Evolutionary conservation across 208 protist genomes (phyloP).

Genomic region (Vickermania ingenoplastis): DNA sequence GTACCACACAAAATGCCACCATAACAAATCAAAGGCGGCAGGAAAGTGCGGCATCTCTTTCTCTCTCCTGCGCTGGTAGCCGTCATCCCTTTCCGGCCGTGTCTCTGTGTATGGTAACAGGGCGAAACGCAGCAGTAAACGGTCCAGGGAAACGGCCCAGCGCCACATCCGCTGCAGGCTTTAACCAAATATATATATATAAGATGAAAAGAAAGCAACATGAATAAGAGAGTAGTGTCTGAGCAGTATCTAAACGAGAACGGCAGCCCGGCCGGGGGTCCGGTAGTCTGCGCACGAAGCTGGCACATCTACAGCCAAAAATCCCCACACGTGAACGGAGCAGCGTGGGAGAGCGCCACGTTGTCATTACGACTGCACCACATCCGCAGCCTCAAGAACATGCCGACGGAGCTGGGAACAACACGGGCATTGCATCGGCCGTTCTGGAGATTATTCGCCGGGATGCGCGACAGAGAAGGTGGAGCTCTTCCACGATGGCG

Average conservation of each 20-base stretch:
- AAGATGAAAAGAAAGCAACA: not conserved
- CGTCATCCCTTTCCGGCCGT: not conserved
- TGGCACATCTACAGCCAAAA: not conserved
- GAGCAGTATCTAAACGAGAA: not conserved
- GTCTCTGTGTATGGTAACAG: not conserved
- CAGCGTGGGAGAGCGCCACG: not conserved
- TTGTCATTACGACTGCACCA: not conserved
- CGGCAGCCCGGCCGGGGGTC: not conserved
- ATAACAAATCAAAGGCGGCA: not conserved
- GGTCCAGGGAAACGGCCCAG: not conserved
- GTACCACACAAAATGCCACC: not conserved
- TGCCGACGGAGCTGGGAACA: constrained; percentile 1
- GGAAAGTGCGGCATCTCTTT: not conserved
- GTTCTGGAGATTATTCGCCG: not conserved
- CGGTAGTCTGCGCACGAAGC: not conserved
- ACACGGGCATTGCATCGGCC: not conserved
- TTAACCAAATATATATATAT: not conserved
- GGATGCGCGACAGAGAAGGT: too few relatives aligned
- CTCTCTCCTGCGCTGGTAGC: not conserved
- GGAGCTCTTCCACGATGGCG: too few relatives aligned
- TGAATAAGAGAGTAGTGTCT: not conserved
- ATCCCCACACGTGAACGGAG: constrained; percentile 2
- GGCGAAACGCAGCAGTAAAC: not conserved
- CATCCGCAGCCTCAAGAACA: not conserved
- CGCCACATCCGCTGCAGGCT: not conserved